A percentile compares a stretch with the other conserved stretches of the same genome.
Evolutionary conservation across 306 rosid genomes (phyloP).

Genomic region (Vigna nakashimae): DNA sequence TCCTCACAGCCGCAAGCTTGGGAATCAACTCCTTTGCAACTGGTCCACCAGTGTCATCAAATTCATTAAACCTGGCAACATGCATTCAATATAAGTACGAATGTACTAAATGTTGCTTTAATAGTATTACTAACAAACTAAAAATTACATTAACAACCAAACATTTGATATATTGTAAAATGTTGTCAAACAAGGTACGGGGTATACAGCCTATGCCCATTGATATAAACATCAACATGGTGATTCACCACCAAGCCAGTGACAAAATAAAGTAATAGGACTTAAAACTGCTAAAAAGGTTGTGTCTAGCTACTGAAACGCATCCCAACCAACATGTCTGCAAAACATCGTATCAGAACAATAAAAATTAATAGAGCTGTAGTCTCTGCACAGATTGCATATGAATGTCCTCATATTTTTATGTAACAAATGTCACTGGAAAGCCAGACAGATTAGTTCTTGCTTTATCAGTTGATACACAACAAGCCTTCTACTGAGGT

Average conservation of each 20-base stretch:
- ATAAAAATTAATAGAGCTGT: background rate
- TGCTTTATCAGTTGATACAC: background rate
- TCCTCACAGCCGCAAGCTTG: conserved; percentile 57
- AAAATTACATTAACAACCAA: background rate
- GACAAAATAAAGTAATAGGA: conserved; percentile 2
- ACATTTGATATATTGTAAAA: conserved; percentile 29
- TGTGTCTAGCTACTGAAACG: background rate
- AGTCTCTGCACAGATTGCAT: background rate
- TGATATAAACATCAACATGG: conserved; percentile 4
- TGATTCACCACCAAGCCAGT: conserved; percentile 4
- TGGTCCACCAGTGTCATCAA: conserved; percentile 79
- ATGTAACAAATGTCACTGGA: conserved; percentile 7
- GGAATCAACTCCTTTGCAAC: conserved; percentile 73
- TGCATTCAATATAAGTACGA: conserved; percentile 37
- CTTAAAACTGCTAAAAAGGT: conserved; percentile 15
- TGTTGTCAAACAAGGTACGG: conserved; percentile 25
- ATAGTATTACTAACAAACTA: conserved; percentile 15
- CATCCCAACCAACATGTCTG: conserved; percentile 12
- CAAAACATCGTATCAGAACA: conserved; percentile 1
- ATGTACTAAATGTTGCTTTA: conserved; percentile 28
- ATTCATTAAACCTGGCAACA: conserved; percentile 74
- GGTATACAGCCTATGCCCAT: conserved; percentile 2
- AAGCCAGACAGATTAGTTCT: conserved; percentile 22
- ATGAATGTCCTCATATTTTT: background rate
- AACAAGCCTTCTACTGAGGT: conserved; percentile 8